Evolutionary conservation across 495 filamentous ascomycete species (phyloP).

Genomic region (Cercophora sp.): DNA sequence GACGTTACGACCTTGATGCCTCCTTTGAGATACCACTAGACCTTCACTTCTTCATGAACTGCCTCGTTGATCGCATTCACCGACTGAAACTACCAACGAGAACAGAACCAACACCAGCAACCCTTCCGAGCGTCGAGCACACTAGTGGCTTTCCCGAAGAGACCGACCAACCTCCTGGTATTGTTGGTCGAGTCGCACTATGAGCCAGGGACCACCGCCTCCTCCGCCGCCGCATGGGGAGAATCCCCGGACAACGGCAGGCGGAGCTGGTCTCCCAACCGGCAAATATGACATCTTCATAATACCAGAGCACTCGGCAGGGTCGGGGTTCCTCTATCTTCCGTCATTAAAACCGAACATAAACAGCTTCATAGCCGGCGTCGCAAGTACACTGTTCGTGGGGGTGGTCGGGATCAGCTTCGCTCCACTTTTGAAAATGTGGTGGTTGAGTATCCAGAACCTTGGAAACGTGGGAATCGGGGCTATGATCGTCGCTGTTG

Average conservation of each 20-base stretch:
- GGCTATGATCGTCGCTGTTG: constrained; percentile 62
- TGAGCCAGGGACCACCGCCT: constrained; percentile 51
- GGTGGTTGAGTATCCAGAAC: constrained; percentile 59
- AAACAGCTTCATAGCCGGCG: constrained; percentile 89
- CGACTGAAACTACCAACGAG: background rate
- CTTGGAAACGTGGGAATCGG: constrained; percentile 59
- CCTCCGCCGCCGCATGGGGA: constrained; percentile 71
- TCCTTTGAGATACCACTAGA: constrained; percentile 34
- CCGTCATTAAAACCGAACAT: constrained; percentile 78
- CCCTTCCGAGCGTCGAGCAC: background rate
- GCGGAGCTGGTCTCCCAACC: constrained; percentile 58
- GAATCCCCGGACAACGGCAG: constrained; percentile 49
- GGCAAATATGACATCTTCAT: constrained; percentile 97
- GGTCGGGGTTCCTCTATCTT: constrained; percentile 88
- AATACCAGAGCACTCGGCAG: constrained; percentile 88
- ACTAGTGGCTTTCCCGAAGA: background rate
- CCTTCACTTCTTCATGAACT: constrained; percentile 20
- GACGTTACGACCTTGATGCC: constrained; percentile 34
- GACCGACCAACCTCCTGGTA: constrained; percentile 8
- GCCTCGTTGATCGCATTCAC: background rate
- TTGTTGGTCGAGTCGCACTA: constrained; percentile 24
- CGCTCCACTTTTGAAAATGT: constrained; percentile 63
- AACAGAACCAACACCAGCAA: background rate
- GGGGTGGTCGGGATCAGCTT: constrained; percentile 66
- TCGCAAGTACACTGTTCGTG: constrained; percentile 63